Evolutionary conservation across 2,329 filamentous ascomycete species (phyloP).

Genomic region (Pestalotiopsis sp.): DNA sequence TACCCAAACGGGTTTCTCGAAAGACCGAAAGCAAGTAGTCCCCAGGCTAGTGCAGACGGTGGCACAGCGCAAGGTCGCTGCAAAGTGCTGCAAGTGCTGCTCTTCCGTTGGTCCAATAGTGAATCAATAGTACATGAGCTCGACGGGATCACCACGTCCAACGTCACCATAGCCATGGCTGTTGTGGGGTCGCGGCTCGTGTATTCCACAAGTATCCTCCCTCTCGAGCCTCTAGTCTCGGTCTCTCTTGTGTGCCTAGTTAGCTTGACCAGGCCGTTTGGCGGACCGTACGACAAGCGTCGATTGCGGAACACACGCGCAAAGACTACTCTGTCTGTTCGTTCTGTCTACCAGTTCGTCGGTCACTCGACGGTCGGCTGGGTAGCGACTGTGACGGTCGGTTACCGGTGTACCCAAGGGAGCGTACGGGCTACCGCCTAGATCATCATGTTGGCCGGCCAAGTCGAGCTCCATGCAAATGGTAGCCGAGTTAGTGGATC

Average conservation of each 20-base stretch:
- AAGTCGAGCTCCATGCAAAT: too few relatives aligned
- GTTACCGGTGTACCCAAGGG: background rate
- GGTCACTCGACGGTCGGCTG: background rate
- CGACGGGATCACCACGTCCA: background rate
- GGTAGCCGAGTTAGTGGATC: too few relatives aligned
- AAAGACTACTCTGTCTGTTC: background rate
- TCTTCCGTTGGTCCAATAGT: slow-evolving; percentile 7
- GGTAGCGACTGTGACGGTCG: background rate
- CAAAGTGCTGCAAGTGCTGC: background rate
- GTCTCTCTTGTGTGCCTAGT: background rate
- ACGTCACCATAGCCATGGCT: background rate
- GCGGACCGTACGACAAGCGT: slow-evolving; percentile 7
- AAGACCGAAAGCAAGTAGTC: background rate
- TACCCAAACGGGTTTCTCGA: background rate
- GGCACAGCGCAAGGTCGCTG: background rate
- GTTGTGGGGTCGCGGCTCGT: background rate
- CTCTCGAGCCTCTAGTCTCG: background rate
- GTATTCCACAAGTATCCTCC: background rate
- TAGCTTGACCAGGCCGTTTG: slow-evolving; percentile 10
- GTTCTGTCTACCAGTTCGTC: background rate
- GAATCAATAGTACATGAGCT: background rate
- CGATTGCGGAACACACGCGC: slow-evolving; percentile 7
- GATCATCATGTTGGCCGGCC: too few relatives aligned
- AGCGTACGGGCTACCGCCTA: too few relatives aligned
- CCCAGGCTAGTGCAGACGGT: background rate